Evolutionary conservation across 2,329 filamentous ascomycete genomes (phyloP).

Genomic region (Phaeosphaeria sp.): DNA sequence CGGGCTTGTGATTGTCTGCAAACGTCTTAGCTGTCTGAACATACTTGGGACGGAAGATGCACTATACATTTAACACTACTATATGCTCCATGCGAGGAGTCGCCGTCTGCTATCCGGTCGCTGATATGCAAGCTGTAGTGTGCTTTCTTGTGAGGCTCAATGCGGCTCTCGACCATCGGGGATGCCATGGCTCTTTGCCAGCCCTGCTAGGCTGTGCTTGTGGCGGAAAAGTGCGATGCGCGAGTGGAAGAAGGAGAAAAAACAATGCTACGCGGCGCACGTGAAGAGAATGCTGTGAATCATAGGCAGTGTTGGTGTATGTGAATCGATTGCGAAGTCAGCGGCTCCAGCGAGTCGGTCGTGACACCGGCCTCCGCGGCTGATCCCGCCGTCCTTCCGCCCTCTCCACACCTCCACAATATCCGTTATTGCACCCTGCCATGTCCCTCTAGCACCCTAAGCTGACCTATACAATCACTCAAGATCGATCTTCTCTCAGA

Average conservation of each 20-base stretch:
- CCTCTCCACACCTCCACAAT: constrained; percentile 1
- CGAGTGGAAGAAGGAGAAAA: neutral
- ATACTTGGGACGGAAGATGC: constrained; percentile 3
- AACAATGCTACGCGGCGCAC: neutral
- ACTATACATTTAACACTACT: constrained; percentile 45
- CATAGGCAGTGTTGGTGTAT: neutral
- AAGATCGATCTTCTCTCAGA: too few relatives aligned
- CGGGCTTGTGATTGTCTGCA: constrained; percentile 55
- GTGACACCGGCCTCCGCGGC: constrained; percentile 4
- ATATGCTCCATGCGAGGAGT: constrained; percentile 21
- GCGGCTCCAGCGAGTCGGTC: neutral
- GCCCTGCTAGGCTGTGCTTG: neutral
- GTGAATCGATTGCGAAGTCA: neutral
- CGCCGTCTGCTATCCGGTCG: constrained; percentile 38
- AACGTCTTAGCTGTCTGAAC: constrained; percentile 16
- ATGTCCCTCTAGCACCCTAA: neutral
- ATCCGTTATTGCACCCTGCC: neutral
- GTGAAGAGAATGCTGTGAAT: neutral
- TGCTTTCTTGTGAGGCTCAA: constrained; percentile 49
- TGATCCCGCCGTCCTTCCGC: constrained; percentile 4
- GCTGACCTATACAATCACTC: too few relatives aligned
- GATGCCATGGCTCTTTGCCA: constrained; percentile 42
- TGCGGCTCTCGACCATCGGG: constrained; percentile 41
- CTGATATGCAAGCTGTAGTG: constrained; percentile 47
- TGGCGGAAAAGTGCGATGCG: neutral